These are phyloP conservation scores for Viridothelium virens DNA, from an alignment of 495 filamentous ascomycete species.

Conservation along the genomic window DNA sequence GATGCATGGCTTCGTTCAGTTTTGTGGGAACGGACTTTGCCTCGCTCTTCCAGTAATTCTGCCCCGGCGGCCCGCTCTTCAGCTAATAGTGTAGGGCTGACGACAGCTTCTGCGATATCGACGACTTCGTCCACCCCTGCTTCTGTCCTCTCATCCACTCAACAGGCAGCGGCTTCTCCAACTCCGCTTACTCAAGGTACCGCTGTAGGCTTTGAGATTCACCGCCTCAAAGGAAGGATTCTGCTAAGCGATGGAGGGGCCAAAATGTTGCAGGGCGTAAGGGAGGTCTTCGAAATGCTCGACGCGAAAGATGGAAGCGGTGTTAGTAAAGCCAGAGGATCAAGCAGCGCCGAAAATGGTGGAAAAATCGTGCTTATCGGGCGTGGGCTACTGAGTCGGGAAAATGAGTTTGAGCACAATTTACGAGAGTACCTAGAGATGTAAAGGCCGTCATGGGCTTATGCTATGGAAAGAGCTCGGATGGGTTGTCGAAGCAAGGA, in stretches of 20 bases:
- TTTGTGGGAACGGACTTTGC: conserved; percentile 72
- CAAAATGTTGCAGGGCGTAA: conserved; percentile 82
- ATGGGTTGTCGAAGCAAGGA: too few relatives aligned
- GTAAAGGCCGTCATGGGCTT: background rate
- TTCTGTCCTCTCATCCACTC: background rate
- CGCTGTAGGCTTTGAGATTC: conserved; percentile 56
- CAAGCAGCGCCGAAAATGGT: conserved; percentile 18
- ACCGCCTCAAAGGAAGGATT: conserved; percentile 77
- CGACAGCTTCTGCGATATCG: background rate
- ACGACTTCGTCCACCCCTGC: background rate
- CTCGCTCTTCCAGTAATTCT: conserved; percentile 24
- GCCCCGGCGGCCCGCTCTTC: background rate
- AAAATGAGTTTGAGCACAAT: background rate
- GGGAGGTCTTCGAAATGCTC: conserved; percentile 86
- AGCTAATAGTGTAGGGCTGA: background rate
- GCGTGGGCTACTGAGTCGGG: conserved; percentile 41
- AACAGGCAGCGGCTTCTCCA: background rate
- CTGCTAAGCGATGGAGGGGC: conserved; percentile 50
- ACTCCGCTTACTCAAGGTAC: background rate
- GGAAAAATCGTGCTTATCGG: conserved; percentile 82
- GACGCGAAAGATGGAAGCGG: conserved; percentile 43
- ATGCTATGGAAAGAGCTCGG: too few relatives aligned
- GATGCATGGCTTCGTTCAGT: conserved; percentile 79
- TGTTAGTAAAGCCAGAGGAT: conserved; percentile 20
- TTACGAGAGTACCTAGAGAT: background rate